Evolutionary conservation across 1,284 basidiomycete species (phyloP), one percentile per base, ranked within the genome.

Genomic region (Trichosporon sp.): DNA sequence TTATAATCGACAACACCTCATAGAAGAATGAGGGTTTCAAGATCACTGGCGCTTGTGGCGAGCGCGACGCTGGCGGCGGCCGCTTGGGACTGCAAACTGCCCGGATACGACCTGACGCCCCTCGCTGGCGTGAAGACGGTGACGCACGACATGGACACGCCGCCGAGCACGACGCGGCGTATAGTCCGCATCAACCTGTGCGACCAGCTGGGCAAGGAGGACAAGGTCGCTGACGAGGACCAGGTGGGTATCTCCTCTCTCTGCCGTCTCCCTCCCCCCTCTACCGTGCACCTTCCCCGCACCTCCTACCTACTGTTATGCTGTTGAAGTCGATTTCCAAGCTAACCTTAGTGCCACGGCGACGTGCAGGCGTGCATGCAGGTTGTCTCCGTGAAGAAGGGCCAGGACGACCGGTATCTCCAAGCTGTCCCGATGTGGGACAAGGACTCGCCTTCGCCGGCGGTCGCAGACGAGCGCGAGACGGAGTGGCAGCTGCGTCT

Each of bases 101-200:
- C 6, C 59, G 16, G 10, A 2, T 80, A 80, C 73, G 80, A 84
- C 72, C 73, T 84, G 0, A 70, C 68, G 2, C 73, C 78, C 0
- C 72, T 84, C 1, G 70, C 65, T 1, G 79, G 78, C 8, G 59
- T 77, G 10, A 71, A 77, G 14, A 61, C 64, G 26, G 73, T 76
- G 1, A 73, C 65, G 37, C 79, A 78, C 59, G 76, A 77, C 46
- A 76, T 77, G 31, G 72, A 76, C 3, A 83, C 83, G 14, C 83
- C 82, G 35, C 83, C 83, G 7, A 82, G 82, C 3, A 80, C 73
- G 21, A 78, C 67, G 40, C 78, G 80, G 68, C 82, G 79, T 16
- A 77, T 73, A 32, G 77, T 81, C 0, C 63, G 43, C 21, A 69
- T 84, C 70, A 76, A 79, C 35, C 48, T 84, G 19, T 84, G 83